Evolutionary conservation across 2,329 filamentous ascomycete genomes (phyloP).

Genomic region (Fusarium beomiforme): DNA sequence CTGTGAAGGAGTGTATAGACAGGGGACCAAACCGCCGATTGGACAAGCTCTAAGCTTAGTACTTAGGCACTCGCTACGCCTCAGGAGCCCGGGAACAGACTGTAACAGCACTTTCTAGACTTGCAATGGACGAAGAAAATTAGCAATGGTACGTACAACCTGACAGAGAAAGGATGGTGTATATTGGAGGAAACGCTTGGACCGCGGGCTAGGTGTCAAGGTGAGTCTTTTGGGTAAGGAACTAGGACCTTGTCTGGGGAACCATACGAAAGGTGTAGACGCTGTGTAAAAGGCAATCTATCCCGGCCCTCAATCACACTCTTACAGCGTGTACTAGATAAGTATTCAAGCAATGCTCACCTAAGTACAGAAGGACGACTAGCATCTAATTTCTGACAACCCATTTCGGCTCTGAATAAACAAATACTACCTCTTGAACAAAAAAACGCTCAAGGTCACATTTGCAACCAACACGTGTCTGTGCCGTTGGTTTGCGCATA

Average conservation of each 20-base stretch:
- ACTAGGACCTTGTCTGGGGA: slow-evolving; percentile 4
- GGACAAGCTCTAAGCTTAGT: slow-evolving; percentile 16
- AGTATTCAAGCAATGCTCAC: background rate
- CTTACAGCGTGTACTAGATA: background rate
- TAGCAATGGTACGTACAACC: background rate
- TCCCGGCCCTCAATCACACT: background rate
- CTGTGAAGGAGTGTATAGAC: background rate
- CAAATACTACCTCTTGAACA: background rate
- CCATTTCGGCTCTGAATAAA: slow-evolving; percentile 8
- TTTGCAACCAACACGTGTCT: slow-evolving; percentile 40
- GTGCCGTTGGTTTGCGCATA: slow-evolving; percentile 40
- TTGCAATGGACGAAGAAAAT: slow-evolving; percentile 14
- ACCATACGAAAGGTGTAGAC: background rate
- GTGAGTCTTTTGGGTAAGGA: slow-evolving; percentile 1
- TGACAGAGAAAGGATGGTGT: background rate
- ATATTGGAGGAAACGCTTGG: slow-evolving; percentile 2
- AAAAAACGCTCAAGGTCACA: slow-evolving; percentile 40
- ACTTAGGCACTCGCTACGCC: slow-evolving; percentile 7
- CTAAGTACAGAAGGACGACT: background rate
- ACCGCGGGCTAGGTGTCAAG: background rate
- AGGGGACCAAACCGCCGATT: slow-evolving; percentile 33
- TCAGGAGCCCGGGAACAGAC: slow-evolving; percentile 11
- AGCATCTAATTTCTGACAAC: slow-evolving; percentile 2
- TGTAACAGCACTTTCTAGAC: slow-evolving; percentile 16
- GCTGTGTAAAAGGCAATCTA: background rate